Conservation (phyloP, 2,329 filamentous ascomycete genomes). For the Pseudogymnoascus sp. region DNA sequence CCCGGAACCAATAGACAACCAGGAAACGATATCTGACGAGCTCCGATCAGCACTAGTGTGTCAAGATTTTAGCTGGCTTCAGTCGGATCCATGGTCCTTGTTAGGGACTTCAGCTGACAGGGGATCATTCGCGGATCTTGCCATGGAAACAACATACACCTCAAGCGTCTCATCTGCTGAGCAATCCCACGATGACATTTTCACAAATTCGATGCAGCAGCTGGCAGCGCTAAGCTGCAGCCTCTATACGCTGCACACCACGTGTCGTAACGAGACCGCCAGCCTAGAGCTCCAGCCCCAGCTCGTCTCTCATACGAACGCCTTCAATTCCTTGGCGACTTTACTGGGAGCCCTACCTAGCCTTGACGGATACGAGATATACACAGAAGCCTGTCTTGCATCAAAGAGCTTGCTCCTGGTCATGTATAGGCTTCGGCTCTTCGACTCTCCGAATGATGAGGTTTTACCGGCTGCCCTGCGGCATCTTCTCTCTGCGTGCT, state of each 20-base stretch:
- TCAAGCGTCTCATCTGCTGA: constrained; percentile 9
- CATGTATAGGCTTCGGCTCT: constrained; percentile 10
- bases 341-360: constrained; percentile 3
- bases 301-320: constrained; percentile 10
- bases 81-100: constrained; percentile 9
- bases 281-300: constrained; percentile 9
- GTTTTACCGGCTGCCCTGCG: constrained; percentile 9
- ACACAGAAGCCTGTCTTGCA: constrained; percentile 9
- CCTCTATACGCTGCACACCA: constrained; percentile 10
- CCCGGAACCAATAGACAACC: constrained; percentile 10
- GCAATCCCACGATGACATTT: constrained; percentile 8
- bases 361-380: constrained; percentile 10
- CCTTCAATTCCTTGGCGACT: constrained; percentile 11
- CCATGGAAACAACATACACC: constrained; percentile 9
- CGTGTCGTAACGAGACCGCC: constrained; percentile 10
- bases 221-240: constrained; percentile 9
- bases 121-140: constrained; percentile 10
- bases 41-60: constrained; percentile 10
- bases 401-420: constrained; percentile 11
- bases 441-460: constrained; percentile 9
- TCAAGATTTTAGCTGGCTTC: constrained; percentile 11
- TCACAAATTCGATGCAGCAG: constrained; percentile 11
- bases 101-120: constrained; percentile 9
- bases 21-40: constrained; percentile 10
- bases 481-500: constrained; percentile 10